These are phyloP conservation scores for Phytophthora capsici DNA, from an alignment of 352 stramenopile species.

Conservation along the genomic window DNA sequence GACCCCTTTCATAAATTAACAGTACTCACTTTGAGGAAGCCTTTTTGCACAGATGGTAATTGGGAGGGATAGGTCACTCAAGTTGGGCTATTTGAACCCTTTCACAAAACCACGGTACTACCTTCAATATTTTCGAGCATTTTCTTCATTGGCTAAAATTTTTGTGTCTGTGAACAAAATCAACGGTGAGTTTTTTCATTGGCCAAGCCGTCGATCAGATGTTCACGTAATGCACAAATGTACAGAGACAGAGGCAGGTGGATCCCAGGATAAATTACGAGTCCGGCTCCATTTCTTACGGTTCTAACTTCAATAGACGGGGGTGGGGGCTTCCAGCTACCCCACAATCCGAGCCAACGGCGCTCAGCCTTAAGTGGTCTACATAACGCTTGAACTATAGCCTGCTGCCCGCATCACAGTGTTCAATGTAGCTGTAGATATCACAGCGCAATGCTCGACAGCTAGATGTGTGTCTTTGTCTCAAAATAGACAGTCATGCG, in stretches of 20 bases:
- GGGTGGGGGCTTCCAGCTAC: too few species aligned
- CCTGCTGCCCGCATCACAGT: too few species aligned
- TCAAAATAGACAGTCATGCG: too few species aligned
- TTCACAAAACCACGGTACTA: conserved; percentile 3
- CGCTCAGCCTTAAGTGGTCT: too few species aligned
- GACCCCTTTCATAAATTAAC: not conserved
- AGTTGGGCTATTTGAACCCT: not conserved
- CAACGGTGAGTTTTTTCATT: not conserved
- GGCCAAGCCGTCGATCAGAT: not conserved
- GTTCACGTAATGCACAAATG: not conserved
- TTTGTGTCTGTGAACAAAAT: not conserved
- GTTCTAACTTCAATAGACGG: not conserved
- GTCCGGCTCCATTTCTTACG: not conserved
- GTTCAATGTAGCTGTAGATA: too few species aligned
- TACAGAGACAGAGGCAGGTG: not conserved
- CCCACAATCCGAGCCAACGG: too few species aligned
- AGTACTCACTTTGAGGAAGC: not conserved
- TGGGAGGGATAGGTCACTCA: not conserved
- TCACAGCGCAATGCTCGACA: too few species aligned
- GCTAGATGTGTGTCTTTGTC: too few species aligned
- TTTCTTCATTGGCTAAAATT: not conserved
- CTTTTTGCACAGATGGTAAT: not conserved
- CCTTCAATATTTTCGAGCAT: not conserved
- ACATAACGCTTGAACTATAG: too few species aligned
- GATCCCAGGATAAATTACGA: not conserved